A percentile compares a stretch with the other conserved stretches of the same genome.
phyloP scores from a whole-genome alignment of 495 filamentous ascomycete genomes.

The Amphirosellinia nigrospora region DNA sequence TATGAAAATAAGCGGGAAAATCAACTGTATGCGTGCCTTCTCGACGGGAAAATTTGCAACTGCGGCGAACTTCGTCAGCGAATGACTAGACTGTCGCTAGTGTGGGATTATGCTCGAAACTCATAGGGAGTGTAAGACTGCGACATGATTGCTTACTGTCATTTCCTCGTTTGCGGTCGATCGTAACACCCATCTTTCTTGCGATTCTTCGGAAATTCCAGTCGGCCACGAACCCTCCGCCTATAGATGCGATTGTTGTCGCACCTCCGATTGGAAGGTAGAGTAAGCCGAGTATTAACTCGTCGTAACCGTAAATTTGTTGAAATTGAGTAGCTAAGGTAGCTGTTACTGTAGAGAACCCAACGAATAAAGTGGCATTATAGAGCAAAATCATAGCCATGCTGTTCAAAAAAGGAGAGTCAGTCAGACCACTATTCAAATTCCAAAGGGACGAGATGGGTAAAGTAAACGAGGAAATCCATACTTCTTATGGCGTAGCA shows the following conservation, averaged over 20 bases:
- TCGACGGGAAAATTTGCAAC: conserved; percentile 65
- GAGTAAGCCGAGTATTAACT: conserved; percentile 71
- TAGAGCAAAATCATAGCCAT: conserved; percentile 48
- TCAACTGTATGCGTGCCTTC: conserved; percentile 62
- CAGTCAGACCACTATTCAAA: not conserved
- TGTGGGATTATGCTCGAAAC: not conserved
- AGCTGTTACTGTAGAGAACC: conserved; percentile 53
- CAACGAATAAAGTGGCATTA: conserved; percentile 59
- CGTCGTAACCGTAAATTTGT: conserved; percentile 66
- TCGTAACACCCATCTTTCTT: conserved; percentile 50
- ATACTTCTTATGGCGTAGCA: conserved; percentile 68
- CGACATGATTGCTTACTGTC: conserved; percentile 20
- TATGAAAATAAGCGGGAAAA: conserved; percentile 53
- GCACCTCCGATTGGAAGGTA: conserved; percentile 69
- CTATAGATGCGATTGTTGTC: conserved; percentile 69
- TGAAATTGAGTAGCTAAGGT: conserved; percentile 66
- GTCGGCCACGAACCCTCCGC: conserved; percentile 65
- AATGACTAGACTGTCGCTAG: not conserved
- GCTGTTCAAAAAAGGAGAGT: not conserved
- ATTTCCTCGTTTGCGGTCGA: conserved; percentile 57
- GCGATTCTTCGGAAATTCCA: conserved; percentile 63
- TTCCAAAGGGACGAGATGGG: not conserved
- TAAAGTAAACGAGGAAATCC: conserved; percentile 28
- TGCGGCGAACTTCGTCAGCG: conserved; percentile 45
- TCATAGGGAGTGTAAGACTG: not conserved